Evolutionary conservation across 192 early-diverging fungal species (phyloP).

Genomic region (Entophlyctis helioformis): DNA sequence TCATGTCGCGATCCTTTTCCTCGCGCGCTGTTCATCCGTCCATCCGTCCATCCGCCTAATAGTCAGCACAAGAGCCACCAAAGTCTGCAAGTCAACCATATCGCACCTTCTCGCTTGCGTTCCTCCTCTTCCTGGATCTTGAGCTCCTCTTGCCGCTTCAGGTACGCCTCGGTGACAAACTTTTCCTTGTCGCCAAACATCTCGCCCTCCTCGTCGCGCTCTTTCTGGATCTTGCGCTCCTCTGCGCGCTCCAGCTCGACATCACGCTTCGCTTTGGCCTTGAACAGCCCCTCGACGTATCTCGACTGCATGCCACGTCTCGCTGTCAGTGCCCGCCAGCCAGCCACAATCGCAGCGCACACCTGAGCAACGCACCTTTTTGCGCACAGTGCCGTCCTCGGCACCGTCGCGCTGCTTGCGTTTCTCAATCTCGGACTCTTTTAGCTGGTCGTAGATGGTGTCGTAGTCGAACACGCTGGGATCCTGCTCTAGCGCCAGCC

Average conservation of each 20-base stretch:
- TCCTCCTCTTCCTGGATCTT: constrained; percentile 47
- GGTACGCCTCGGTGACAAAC: constrained; percentile 68
- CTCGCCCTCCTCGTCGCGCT: constrained; percentile 60
- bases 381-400: constrained; percentile 24
- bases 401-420: constrained; percentile 34
- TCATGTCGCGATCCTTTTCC: constrained; percentile 24
- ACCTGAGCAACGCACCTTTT: constrained; percentile 23
- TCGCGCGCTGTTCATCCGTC: not conserved
- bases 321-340: too few species aligned
- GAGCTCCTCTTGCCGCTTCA: constrained; percentile 50
- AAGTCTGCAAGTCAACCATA: too few species aligned
- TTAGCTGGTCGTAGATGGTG: constrained; percentile 60
- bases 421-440: constrained; percentile 38
- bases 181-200: constrained; percentile 65
- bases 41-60: not conserved
- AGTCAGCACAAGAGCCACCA: too few species aligned
- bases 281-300: constrained; percentile 51
- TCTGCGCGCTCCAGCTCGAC: constrained; percentile 55
- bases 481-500: constrained; percentile 56
- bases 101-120: constrained; percentile 30
- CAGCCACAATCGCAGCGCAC: too few species aligned
- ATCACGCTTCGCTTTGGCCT: constrained; percentile 56
- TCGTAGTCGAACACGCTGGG: constrained; percentile 68
- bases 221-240: constrained; percentile 54
- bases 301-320: constrained; percentile 39